These are phyloP conservation scores for Aspergillus pseudoglaucus DNA, from an alignment of 2,329 filamentous ascomycete genomes.

Conservation along the genomic window DNA sequence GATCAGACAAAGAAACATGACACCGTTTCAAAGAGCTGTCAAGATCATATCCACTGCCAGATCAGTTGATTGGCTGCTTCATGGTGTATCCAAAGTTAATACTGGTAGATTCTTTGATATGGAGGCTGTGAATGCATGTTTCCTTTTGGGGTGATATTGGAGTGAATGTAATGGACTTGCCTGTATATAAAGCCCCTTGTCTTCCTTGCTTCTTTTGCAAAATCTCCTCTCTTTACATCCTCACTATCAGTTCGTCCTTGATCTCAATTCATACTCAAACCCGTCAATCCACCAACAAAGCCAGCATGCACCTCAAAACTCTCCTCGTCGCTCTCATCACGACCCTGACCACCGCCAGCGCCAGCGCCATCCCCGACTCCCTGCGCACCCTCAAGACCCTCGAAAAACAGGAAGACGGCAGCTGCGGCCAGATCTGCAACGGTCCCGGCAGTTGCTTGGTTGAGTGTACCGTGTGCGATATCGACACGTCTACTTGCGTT, in stretches of 20 bases:
- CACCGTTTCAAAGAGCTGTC: too few species aligned
- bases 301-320: neutral
- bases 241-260: neutral
- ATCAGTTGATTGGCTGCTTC: too few species aligned
- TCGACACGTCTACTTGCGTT: neutral
- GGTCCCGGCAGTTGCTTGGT: constrained; percentile 2
- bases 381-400: neutral
- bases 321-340: neutral
- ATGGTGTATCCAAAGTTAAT: too few species aligned
- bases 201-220: too few species aligned
- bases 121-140: too few species aligned
- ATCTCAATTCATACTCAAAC: neutral
- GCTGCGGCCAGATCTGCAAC: constrained; percentile 5
- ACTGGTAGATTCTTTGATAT: too few species aligned
- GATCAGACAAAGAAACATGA: too few species aligned
- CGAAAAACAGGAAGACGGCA: neutral
- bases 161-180: too few species aligned
- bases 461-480: constrained; percentile 3
- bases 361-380: neutral
- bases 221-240: too few species aligned
- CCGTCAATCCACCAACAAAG: neutral
- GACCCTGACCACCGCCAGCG: neutral
- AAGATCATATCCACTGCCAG: too few species aligned
- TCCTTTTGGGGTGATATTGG: too few species aligned
- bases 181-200: too few species aligned